Evolutionary conservation across 2,329 filamentous ascomycete genomes (phyloP), one percentile per base, ranked within the genome.

Genomic region (Fusarium sacchari): DNA sequence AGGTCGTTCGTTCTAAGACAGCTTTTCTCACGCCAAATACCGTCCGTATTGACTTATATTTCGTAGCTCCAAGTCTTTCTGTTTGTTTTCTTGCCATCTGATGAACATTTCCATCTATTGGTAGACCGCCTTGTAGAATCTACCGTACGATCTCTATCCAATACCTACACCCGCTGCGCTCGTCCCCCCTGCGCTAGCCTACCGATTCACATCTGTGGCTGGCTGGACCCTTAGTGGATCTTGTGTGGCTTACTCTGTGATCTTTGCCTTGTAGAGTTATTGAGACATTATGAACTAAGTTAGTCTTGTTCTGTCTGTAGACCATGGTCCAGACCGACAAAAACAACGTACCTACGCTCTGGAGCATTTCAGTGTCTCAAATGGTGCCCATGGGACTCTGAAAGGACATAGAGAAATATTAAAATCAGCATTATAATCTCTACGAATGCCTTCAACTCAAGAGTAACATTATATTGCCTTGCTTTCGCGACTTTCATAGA

Each of bases 221-320:
- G 13, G n/a, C n/a, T 37, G 32, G 9, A 7, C n/a, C 17, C 32
- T 5, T 37, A 17, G 17, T 37, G 14, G 7, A 37, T 13, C 9
- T 11, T n/a, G 9, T 6, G 18, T 37, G 50, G 34, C 18, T 53
- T 36, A 20, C 5, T 17, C 8, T 6, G 15, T 15, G 5, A 28
- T 28, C 14, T 39, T 2, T 28, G n/a, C 10, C 5, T 18, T 6
- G 10, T 14, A 39, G 34, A 28, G 18, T 28, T 3, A n/a, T n/a
- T n/a, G n/a, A 11, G 13, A 4, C 18, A 9, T 17, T 12, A 10
- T 0, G 9, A 5, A 26, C n/a, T n/a, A n/a, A n/a, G n/a, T 12
- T 12, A 6, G 13, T 26, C 13, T 13, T 37, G 9, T 15, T 26
- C 18, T 11, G 17, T 37, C 5, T 5, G 9, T 34, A 26, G 24